Evolutionary conservation across 768 basidiomycete genomes (phyloP).

Genomic region (Lentinula guzmanii): DNA sequence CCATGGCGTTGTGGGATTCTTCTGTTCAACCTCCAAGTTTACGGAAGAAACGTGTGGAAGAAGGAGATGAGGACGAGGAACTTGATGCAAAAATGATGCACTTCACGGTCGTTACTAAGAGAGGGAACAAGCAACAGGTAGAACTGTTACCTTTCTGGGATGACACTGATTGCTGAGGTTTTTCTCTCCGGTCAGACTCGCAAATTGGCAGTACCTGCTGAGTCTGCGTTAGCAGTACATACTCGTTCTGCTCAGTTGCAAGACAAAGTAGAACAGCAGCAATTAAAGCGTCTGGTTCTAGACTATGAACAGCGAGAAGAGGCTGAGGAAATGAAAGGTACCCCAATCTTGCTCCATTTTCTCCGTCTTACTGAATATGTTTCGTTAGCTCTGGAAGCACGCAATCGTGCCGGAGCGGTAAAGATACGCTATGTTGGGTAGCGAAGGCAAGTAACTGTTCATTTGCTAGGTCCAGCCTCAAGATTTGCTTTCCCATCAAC

Average conservation of each 20-base stretch:
- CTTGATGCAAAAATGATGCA: constrained; percentile 60
- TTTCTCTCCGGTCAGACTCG: constrained; percentile 50
- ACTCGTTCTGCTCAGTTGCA: constrained; percentile 88
- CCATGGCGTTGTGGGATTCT: constrained; percentile 84
- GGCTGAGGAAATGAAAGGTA: constrained; percentile 76
- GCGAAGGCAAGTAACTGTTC: constrained; percentile 9
- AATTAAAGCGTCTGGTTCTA: constrained; percentile 91
- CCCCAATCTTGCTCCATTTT: neutral
- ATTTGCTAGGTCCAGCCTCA: constrained; percentile 1
- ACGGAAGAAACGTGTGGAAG: constrained; percentile 62
- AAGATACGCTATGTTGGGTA: constrained; percentile 77
- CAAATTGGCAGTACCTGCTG: constrained; percentile 84
- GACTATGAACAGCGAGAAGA: constrained; percentile 89
- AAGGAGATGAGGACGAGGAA: constrained; percentile 42
- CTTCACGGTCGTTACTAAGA: constrained; percentile 89
- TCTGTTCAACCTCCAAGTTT: constrained; percentile 64
- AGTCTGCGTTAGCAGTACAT: constrained; percentile 84
- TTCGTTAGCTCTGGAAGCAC: constrained; percentile 58
- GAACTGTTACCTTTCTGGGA: constrained; percentile 15
- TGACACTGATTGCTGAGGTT: constrained; percentile 7
- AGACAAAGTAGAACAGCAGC: constrained; percentile 95
- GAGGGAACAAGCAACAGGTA: constrained; percentile 90
- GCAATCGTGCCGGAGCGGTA: constrained; percentile 60
- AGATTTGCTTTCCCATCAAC: neutral
- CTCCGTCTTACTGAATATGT: neutral